Percentiles rank a stretch among this genome's conserved stretches.
Conservation (phyloP, 345 rosid genomes). For the Populus pruinosa region DNA sequence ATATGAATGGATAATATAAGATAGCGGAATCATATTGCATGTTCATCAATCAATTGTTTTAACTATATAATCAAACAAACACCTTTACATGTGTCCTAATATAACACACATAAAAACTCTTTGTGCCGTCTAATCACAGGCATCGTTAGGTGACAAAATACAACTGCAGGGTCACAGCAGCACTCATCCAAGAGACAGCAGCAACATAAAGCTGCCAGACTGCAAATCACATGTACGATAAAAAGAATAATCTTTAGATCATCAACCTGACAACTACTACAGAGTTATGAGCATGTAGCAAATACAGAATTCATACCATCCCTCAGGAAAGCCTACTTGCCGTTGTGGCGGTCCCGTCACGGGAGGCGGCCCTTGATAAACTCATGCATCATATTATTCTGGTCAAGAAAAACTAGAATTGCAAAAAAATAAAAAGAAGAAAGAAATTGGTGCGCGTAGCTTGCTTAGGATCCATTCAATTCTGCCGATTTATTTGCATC, state of each 20-base stretch:
- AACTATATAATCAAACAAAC: background rate
- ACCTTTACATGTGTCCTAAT: background rate
- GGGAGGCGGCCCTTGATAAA: slow-evolving; percentile 39
- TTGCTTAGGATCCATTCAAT: background rate
- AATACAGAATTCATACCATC: slow-evolving; percentile 36
- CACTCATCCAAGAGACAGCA: slow-evolving; percentile 70
- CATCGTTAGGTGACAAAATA: slow-evolving; percentile 30
- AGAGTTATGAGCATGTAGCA: background rate
- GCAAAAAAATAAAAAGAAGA: background rate
- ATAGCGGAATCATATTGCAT: background rate
- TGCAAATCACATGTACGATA: slow-evolving; percentile 22
- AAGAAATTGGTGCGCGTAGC: background rate
- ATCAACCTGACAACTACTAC: background rate
- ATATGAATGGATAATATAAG: background rate
- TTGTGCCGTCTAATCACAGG: background rate
- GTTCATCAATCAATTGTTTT: background rate
- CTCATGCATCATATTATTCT: slow-evolving; percentile 10
- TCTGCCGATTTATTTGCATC: background rate
- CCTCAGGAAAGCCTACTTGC: slow-evolving; percentile 45
- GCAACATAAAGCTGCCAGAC: slow-evolving; percentile 72
- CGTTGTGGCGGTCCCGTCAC: slow-evolving; percentile 55
- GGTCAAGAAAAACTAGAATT: background rate
- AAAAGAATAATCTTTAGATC: background rate
- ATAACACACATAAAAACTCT: background rate
- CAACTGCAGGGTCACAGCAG: slow-evolving; percentile 62